A percentile compares a stretch with the other conserved stretches of the same genome.
These are phyloP conservation scores for Floccularia luteovirens DNA, from an alignment of 768 basidiomycete genomes.

Conservation along the genomic window DNA sequence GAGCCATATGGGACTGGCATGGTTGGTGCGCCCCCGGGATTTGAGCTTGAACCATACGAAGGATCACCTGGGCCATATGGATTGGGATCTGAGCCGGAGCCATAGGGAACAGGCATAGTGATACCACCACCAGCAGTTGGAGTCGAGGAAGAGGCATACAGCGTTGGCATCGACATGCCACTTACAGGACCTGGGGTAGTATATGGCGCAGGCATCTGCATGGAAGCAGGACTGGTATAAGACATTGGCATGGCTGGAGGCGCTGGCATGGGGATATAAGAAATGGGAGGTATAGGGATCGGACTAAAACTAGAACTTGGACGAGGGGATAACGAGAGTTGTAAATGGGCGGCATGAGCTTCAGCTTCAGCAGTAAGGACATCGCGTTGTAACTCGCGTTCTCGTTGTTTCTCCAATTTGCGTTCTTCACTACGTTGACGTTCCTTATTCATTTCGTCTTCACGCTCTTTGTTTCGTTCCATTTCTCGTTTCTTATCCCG, in stretches of 20 bases:
- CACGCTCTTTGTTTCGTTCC: background rate
- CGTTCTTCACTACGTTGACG: constrained; percentile 4
- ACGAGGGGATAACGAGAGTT: background rate
- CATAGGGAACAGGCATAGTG: background rate
- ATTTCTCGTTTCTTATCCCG: constrained; percentile 5
- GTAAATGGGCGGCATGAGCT: background rate
- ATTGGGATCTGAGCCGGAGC: too few relatives aligned
- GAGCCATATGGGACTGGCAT: background rate
- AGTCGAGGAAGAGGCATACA: too few relatives aligned
- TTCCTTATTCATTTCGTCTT: background rate
- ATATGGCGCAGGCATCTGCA: background rate
- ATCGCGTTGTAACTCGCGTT: background rate
- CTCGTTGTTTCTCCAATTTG: constrained; percentile 1
- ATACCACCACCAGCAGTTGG: too few relatives aligned
- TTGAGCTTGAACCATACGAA: too few relatives aligned
- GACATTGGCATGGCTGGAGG: background rate
- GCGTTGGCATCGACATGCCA: too few relatives aligned
- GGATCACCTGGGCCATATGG: too few relatives aligned
- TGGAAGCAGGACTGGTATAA: background rate
- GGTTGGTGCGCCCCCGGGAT: background rate
- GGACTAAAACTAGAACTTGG: background rate
- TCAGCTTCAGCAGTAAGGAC: background rate
- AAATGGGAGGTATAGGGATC: background rate
- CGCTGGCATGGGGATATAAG: background rate
- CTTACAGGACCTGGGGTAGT: too few relatives aligned